Conservation (phyloP, 352 stramenopile genomes). For the Phytophthora fragariaefolia region DNA sequence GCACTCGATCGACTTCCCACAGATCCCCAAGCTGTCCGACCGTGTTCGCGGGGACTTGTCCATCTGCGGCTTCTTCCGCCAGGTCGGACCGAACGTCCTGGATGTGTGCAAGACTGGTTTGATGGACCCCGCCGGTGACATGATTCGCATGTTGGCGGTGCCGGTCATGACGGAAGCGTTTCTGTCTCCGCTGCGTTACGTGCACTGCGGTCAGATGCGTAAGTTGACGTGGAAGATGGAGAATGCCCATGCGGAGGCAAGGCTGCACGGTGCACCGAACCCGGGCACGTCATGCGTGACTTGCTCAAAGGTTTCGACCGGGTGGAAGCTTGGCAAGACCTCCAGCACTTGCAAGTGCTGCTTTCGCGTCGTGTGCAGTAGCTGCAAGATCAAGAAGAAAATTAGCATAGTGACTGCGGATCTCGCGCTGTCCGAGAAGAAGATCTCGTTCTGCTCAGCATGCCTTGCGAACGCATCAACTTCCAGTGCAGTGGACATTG, state of each 20-base stretch:
- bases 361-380: slow-evolving; percentile 40
- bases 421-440: slow-evolving; percentile 39
- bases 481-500: slow-evolving; percentile 36
- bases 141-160: slow-evolving; percentile 46
- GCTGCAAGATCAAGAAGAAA: slow-evolving; percentile 49
- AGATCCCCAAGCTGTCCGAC: slow-evolving; percentile 43
- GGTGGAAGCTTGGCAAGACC: slow-evolving; percentile 35
- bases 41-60: slow-evolving; percentile 52
- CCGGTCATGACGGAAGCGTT: slow-evolving; percentile 46
- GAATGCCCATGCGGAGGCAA: slow-evolving; percentile 31
- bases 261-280: slow-evolving; percentile 33
- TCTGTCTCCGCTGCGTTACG: slow-evolving; percentile 40
- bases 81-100: slow-evolving; percentile 47
- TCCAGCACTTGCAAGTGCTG: slow-evolving; percentile 38
- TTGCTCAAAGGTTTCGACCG: slow-evolving; percentile 25
- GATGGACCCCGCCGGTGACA: slow-evolving; percentile 40
- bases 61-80: slow-evolving; percentile 58
- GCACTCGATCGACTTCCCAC: slow-evolving; percentile 61
- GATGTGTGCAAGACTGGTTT: slow-evolving; percentile 53
- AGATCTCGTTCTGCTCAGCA: slow-evolving; percentile 39
- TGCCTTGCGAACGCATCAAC: slow-evolving; percentile 37
- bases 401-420: slow-evolving; percentile 44
- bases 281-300: slow-evolving; percentile 31
- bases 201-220: slow-evolving; percentile 64
- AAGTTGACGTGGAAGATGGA: slow-evolving; percentile 70